phyloP scores from a whole-genome alignment of 176 grass and related monocot genomes.

The Carex littledalei region DNA sequence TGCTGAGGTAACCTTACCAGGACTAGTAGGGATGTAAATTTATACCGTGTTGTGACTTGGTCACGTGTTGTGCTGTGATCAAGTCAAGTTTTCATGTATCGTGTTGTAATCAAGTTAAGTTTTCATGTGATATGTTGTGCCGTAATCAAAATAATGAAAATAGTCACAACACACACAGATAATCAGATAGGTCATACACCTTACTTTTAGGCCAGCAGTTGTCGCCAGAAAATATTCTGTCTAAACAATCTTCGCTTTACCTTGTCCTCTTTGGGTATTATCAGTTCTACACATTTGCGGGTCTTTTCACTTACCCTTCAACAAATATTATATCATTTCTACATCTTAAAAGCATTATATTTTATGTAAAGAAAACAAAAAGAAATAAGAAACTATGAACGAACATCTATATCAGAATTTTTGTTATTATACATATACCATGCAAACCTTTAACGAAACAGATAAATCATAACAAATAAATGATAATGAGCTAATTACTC shows the following conservation, averaged over 20 bases:
- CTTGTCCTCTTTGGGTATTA: too few relatives aligned
- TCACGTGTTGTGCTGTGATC: too few relatives aligned
- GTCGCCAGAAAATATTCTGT: not conserved
- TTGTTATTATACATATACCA: constrained; percentile 10
- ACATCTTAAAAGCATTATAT: not conserved
- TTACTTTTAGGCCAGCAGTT: not conserved
- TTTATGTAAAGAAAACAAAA: not conserved
- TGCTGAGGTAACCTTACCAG: not conserved
- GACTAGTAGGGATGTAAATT: too few relatives aligned
- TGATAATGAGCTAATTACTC: not conserved
- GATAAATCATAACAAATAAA: not conserved
- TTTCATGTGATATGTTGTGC: too few relatives aligned
- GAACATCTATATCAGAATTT: not conserved
- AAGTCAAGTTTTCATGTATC: too few relatives aligned
- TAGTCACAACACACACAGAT: too few relatives aligned
- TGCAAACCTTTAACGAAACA: not conserved
- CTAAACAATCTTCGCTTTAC: not conserved
- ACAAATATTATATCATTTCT: not conserved
- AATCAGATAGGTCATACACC: too few relatives aligned
- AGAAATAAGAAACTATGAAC: not conserved
- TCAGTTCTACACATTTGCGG: not conserved
- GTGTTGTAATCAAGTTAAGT: too few relatives aligned
- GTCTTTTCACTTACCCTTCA: too few relatives aligned
- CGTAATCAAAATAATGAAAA: too few relatives aligned
- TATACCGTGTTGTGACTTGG: too few relatives aligned